Evolutionary conservation across 1,284 basidiomycete species (phyloP).

Genomic region (Irpex sp.): DNA sequence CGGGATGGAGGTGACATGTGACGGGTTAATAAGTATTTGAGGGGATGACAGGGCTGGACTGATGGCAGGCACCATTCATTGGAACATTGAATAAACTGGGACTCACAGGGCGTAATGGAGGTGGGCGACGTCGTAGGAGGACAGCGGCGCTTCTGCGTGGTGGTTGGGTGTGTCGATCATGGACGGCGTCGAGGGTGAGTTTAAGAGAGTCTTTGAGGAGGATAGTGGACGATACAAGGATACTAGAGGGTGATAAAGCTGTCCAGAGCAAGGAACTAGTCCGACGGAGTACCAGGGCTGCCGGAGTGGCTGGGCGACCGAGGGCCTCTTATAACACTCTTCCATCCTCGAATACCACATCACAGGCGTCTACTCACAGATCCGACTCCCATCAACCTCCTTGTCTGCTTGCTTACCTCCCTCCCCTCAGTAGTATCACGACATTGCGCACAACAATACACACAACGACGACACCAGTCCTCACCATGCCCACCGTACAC

Average conservation of each 20-base stretch:
- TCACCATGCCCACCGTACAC: not conserved
- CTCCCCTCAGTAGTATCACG: not conserved
- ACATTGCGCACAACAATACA: no score
- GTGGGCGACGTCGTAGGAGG: conserved; percentile 59
- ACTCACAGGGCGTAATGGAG: conserved; percentile 57
- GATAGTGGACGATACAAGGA: no score
- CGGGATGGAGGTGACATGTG: not conserved
- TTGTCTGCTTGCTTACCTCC: not conserved
- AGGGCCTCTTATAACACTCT: conserved; percentile 9
- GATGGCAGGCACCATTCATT: not conserved
- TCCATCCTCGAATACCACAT: not conserved
- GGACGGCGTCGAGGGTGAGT: conserved; percentile 12
- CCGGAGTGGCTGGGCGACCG: conserved; percentile 10
- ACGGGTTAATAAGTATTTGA: not conserved
- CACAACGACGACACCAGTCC: not conserved
- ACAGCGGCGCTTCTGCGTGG: conserved; percentile 35
- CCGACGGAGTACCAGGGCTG: not conserved
- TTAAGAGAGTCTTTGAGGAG: not conserved
- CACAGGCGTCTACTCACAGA: not conserved
- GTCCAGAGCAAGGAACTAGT: conserved; percentile 9
- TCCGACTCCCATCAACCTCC: not conserved
- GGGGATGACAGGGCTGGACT: not conserved
- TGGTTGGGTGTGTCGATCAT: conserved; percentile 31
- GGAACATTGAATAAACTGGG: not conserved
- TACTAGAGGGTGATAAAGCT: conserved; percentile 8